A percentile compares a stretch with the other conserved stretches of the same genome.
phyloP scores from a whole-genome alignment of 192 early-diverging fungal genomes.

The Lunasporangiospora selenospora region DNA sequence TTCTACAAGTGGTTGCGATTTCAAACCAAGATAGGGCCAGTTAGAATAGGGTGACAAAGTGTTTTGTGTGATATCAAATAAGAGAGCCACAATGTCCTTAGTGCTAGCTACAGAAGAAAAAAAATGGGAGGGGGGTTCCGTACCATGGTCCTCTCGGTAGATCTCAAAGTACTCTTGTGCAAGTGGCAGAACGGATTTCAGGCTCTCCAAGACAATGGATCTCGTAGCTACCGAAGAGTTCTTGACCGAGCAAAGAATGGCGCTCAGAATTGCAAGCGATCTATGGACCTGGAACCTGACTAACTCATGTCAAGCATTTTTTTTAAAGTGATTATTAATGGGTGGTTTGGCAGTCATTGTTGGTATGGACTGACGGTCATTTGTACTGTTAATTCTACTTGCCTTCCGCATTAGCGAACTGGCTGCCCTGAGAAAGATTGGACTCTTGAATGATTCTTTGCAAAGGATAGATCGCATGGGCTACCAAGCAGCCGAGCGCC shows the following conservation, averaged over 20 bases:
- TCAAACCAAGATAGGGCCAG: too few species aligned
- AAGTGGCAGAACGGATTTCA: conserved; percentile 17
- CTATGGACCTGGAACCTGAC: conserved; percentile 36
- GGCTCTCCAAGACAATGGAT: conserved; percentile 26
- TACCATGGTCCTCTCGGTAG: conserved; percentile 42
- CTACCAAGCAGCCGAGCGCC: conserved; percentile 19
- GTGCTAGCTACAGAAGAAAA: neutral
- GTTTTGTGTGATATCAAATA: too few species aligned
- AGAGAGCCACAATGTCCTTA: neutral
- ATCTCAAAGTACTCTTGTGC: conserved; percentile 38
- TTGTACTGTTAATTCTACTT: neutral
- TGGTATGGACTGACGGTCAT: too few species aligned
- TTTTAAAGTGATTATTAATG: too few species aligned
- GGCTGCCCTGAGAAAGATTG: conserved; percentile 3
- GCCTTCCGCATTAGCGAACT: conserved; percentile 16
- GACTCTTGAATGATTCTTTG: conserved; percentile 29
- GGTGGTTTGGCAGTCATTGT: too few species aligned
- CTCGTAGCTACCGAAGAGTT: conserved; percentile 15
- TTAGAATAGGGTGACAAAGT: too few species aligned
- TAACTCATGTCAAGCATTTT: too few species aligned
- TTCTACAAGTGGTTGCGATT: neutral
- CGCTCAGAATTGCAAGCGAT: conserved; percentile 11
- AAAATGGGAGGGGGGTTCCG: neutral
- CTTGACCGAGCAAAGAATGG: conserved; percentile 14
- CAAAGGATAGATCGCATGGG: conserved; percentile 24